Conservation (phyloP, 1,284 basidiomycete genomes). For the Trametes sp. region DNA sequence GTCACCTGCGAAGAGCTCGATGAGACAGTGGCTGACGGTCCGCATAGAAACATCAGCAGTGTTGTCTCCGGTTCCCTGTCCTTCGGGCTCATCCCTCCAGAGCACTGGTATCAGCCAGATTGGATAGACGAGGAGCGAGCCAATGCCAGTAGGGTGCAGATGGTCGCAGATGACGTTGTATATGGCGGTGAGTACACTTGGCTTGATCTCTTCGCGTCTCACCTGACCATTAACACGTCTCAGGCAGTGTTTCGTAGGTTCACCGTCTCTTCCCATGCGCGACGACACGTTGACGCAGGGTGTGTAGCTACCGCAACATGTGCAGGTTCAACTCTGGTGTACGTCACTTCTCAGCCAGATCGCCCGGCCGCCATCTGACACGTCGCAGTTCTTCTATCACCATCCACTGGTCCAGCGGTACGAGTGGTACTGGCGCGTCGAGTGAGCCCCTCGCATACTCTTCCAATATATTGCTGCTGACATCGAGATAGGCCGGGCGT, state of each 20-base stretch:
- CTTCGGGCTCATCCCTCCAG: conserved; percentile 52
- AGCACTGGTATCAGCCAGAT: conserved; percentile 88
- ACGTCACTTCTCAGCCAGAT: conserved; percentile 37
- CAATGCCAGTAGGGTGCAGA: conserved; percentile 67
- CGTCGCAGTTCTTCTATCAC: conserved; percentile 58
- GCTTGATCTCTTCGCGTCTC: not conserved
- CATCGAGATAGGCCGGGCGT: conserved; percentile 60
- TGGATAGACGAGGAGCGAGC: conserved; percentile 87
- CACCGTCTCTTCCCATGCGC: not conserved
- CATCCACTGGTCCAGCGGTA: conserved; percentile 56
- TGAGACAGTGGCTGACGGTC: not conserved
- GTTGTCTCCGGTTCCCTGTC: conserved; percentile 48
- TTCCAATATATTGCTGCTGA: conserved; percentile 50
- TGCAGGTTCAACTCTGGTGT: conserved; percentile 72
- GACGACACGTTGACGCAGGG: not conserved
- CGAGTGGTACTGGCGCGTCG: conserved; percentile 42
- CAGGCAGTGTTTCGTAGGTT: conserved; percentile 11
- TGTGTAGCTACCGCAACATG: conserved; percentile 52
- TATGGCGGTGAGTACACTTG: conserved; percentile 69
- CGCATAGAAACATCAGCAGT: conserved; percentile 49
- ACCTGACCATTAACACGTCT: not conserved
- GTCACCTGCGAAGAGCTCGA: conserved; percentile 16
- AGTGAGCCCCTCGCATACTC: conserved; percentile 34
- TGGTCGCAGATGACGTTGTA: conserved; percentile 82
- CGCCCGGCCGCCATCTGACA: not conserved